Evolutionary conservation across 2,329 filamentous ascomycete species (phyloP).

Genomic region (Orbilia ellipsospora): DNA sequence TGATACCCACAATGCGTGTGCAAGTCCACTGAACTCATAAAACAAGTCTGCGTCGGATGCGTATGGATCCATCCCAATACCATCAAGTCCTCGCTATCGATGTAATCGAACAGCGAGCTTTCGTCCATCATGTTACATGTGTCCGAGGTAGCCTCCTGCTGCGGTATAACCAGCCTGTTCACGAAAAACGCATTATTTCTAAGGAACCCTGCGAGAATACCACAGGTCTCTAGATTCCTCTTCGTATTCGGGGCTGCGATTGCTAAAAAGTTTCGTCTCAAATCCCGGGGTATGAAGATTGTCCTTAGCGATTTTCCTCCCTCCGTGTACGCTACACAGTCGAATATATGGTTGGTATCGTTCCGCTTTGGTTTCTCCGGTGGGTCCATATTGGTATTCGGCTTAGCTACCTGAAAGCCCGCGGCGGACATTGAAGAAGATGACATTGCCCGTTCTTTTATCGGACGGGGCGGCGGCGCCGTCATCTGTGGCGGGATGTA

Average conservation of each 20-base stretch:
- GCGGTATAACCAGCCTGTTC: constrained; percentile 85
- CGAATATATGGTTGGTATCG: constrained; percentile 72
- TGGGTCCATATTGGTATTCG: constrained; percentile 6
- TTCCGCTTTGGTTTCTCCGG: constrained; percentile 37
- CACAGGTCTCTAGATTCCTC: constrained; percentile 90
- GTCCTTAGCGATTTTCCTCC: constrained; percentile 87
- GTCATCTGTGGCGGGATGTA: constrained; percentile 16
- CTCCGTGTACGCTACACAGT: constrained; percentile 88
- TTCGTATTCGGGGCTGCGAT: constrained; percentile 81
- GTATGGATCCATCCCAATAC: constrained; percentile 98
- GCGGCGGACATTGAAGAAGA: neutral
- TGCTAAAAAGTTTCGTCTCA: constrained; percentile 79
- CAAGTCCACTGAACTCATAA: constrained; percentile 93
- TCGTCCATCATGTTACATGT: constrained; percentile 96
- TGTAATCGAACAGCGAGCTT: constrained; percentile 85
- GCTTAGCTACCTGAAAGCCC: constrained; percentile 8
- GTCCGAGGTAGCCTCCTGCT: constrained; percentile 88
- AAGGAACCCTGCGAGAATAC: constrained; percentile 88
- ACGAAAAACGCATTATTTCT: constrained; percentile 96
- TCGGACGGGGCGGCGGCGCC: constrained; percentile 39
- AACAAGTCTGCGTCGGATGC: constrained; percentile 94
- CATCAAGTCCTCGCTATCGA: constrained; percentile 82
- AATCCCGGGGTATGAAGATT: constrained; percentile 81
- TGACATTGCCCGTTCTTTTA: constrained; percentile 58
- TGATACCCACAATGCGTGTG: constrained; percentile 96